Conservation (phyloP, 2,329 filamentous ascomycete species). For the Botryotinia convoluta region DNA sequence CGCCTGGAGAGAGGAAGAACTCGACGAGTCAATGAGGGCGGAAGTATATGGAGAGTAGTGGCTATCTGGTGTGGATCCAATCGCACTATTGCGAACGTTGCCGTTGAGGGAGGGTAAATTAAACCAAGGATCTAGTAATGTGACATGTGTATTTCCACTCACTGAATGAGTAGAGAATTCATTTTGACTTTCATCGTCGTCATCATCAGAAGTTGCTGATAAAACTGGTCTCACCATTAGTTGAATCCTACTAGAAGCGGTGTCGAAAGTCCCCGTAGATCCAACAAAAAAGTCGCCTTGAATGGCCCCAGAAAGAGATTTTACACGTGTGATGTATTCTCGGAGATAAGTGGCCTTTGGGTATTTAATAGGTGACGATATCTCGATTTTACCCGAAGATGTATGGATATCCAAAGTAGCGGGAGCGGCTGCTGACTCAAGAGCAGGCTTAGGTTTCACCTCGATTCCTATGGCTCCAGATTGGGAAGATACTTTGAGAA, state of each 20-base stretch:
- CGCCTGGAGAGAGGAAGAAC: background rate
- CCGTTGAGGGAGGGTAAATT: background rate
- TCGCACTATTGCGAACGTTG: background rate
- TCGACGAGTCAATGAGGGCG: background rate
- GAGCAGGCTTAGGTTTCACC: conserved; percentile 28
- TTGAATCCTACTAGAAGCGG: conserved; percentile 27
- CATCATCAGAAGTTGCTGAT: conserved; percentile 15
- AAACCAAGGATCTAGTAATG: conserved; percentile 30
- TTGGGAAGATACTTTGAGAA: conserved; percentile 28
- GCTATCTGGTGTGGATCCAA: background rate
- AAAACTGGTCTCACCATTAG: conserved; percentile 31
- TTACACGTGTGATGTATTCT: conserved; percentile 34
- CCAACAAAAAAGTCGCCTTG: conserved; percentile 33
- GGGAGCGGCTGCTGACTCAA: conserved; percentile 28
- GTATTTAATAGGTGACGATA: conserved; percentile 24
- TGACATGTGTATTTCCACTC: conserved; percentile 29
- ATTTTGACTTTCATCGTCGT: conserved; percentile 15
- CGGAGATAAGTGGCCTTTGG: conserved; percentile 28
- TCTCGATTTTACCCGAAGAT: conserved; percentile 30
- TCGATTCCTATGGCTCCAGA: conserved; percentile 31
- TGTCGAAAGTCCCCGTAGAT: conserved; percentile 28
- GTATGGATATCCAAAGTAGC: conserved; percentile 33
- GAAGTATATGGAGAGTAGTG: background rate
- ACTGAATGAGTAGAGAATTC: conserved; percentile 32
- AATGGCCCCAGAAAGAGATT: conserved; percentile 32